Base-by-base conservation (phyloP, 148 eudicot species). In the Nyssa sinensis region DNA sequence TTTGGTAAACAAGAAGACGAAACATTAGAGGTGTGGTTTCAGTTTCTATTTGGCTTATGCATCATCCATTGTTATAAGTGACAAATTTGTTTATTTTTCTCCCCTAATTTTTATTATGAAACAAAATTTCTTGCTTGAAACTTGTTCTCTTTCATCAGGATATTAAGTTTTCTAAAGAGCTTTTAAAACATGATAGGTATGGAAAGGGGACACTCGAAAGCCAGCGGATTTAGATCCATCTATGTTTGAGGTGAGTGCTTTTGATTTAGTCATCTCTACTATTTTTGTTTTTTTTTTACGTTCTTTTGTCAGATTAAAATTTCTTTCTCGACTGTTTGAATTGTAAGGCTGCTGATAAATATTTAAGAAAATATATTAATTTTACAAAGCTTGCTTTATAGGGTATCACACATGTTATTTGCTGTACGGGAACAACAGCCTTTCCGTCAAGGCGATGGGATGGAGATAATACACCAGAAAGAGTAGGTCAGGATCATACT, bases 391-490 rank as follows among this genome's bases (percentile, higher is more conserved):
- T 70, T 72, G 70, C 14, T 14, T 79, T 72, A 66, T 75, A 92
- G 98, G 97, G 97, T 71, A 88, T 95, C 64, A 95, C 98, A 28
- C 97, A 95, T 82, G 98, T 90, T 31, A 95, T 92, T 72, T 92
- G 97, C 84, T 89, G 93, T 87, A 89, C 98, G 19, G 98, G 98
- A 79, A 95, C 98, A 25, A 95, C 98, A 24, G 97, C 98, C 29
- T 95, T 95, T 79, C 98, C 98, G 59, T 95, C 98, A 64, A 80
- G 82, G 81, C 84, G 98, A 81, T 95, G 98, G 98, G 94, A 92
- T 58, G 97, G 93, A 67, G 97, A 95, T 78, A 95, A 95, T 64
- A 89, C 98, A 39, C 98, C 98, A 19, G 97, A 92, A 89, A 88
- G 86, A 92, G 88, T 84, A 88, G 98, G 98, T 95, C 29, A 78